Evolutionary conservation across 495 filamentous ascomycete species (phyloP).

Genomic region (Echria macrotheca): DNA sequence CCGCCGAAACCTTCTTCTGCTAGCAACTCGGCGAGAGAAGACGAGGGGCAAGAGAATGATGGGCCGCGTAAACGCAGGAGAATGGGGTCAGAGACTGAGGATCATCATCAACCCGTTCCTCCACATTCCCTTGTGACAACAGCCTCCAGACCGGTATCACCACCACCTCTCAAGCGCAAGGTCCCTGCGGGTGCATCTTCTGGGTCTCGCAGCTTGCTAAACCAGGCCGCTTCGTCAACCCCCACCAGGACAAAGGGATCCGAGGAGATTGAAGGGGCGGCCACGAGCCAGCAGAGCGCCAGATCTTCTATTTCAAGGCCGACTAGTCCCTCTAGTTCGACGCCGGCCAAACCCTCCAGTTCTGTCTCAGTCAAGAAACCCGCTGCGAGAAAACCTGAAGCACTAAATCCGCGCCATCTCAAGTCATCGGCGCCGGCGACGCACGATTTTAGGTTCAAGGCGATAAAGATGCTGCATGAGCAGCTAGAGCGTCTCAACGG

Average conservation of each 20-base stretch:
- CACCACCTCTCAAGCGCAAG: conserved; percentile 30
- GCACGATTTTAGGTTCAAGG: conserved; percentile 60
- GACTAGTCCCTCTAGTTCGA: no score
- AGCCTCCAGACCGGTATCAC: conserved; percentile 25
- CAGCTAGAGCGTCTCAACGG: conserved; percentile 69
- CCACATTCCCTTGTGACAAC: no score
- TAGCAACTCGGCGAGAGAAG: no score
- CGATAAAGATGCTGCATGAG: conserved; percentile 68
- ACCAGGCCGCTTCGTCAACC: neutral
- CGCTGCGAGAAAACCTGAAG: conserved; percentile 37
- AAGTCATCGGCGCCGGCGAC: conserved; percentile 58
- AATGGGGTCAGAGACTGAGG: conserved; percentile 14
- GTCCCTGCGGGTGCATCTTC: neutral
- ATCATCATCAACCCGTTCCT: no score
- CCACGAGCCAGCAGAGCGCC: no score
- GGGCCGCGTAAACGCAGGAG: conserved; percentile 29
- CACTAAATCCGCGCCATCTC: conserved; percentile 77
- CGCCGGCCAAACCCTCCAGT: neutral
- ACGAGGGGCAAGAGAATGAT: conserved; percentile 12
- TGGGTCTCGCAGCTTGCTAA: neutral
- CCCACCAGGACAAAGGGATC: neutral
- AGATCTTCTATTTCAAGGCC: no score
- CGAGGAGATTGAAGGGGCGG: no score
- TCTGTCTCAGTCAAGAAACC: conserved; percentile 9
- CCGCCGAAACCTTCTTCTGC: no score